Conservation (phyloP, 2,329 filamentous ascomycete species). For the Penicillium sp. region DNA sequence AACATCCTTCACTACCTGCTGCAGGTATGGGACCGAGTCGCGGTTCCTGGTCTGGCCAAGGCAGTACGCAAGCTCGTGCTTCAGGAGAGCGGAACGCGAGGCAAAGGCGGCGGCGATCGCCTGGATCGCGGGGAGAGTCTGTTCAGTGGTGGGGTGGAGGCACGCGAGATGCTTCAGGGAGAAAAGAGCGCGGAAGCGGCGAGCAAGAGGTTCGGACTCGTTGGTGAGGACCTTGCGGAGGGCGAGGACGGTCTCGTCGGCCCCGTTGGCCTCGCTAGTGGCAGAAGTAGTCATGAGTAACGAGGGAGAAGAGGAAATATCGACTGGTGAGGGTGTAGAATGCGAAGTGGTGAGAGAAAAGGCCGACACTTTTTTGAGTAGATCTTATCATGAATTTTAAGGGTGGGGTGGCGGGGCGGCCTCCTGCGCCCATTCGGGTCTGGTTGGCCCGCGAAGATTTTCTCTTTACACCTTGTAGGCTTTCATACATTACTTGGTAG, state of each 20-base stretch:
- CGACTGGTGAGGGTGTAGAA: slow-evolving; percentile 1
- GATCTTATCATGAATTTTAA: slow-evolving; percentile 44
- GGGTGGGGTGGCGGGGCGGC: slow-evolving; percentile 38
- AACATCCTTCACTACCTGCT: slow-evolving; percentile 71
- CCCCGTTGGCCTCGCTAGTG: slow-evolving; percentile 28
- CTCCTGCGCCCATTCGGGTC: slow-evolving; percentile 18
- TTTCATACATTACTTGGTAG: too few relatives aligned
- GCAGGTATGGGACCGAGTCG: slow-evolving; percentile 71
- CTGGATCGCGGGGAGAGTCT: slow-evolving; percentile 64
- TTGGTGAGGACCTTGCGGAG: slow-evolving; percentile 73
- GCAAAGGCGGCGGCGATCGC: slow-evolving; percentile 86
- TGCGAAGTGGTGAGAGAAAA: slow-evolving; percentile 5
- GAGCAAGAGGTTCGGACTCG: slow-evolving; percentile 78
- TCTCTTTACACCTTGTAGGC: neutral
- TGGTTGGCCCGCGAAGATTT: slow-evolving; percentile 16
- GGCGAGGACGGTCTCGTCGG: slow-evolving; percentile 43
- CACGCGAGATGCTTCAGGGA: slow-evolving; percentile 92
- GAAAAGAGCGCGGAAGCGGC: slow-evolving; percentile 95
- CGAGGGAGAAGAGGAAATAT: neutral
- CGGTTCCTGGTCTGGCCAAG: slow-evolving; percentile 84
- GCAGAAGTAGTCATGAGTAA: slow-evolving; percentile 35
- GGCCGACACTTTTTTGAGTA: slow-evolving; percentile 14
- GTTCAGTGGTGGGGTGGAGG: slow-evolving; percentile 57
- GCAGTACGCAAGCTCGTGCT: slow-evolving; percentile 97
- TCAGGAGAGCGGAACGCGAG: slow-evolving; percentile 85